A percentile compares a stretch with the other conserved stretches of the same genome.
Evolutionary conservation across 768 basidiomycete genomes (phyloP).

Genomic region (Auriscalpium vulgare): DNA sequence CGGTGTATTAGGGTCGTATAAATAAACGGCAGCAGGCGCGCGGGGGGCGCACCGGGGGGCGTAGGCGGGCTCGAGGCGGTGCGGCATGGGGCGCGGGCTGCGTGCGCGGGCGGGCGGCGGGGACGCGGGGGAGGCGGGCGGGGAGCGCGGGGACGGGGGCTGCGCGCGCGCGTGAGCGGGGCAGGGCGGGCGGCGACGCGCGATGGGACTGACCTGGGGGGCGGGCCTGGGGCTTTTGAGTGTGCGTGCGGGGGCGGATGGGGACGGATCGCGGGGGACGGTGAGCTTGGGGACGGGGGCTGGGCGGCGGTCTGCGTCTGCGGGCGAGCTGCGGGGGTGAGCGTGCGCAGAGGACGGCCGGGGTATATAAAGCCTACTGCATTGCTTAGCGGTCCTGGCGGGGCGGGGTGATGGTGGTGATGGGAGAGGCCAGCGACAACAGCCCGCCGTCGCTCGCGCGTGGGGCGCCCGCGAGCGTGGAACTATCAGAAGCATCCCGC

Average conservation of each 20-base stretch:
- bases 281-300: slow-evolving; percentile 3
- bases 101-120: background rate
- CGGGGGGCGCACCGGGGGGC: slow-evolving; percentile 19
- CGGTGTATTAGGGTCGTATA: background rate
- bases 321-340: too few species aligned
- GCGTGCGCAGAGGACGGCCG: too few species aligned
- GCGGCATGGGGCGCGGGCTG: slow-evolving; percentile 33
- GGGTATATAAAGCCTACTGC: slow-evolving; percentile 14
- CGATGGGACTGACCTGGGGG: background rate
- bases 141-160: background rate
- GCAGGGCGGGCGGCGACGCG: background rate
- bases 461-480: slow-evolving; percentile 14
- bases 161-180: background rate
- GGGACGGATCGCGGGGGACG: slow-evolving; percentile 5
- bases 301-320: too few species aligned
- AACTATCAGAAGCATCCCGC: slow-evolving; percentile 14
- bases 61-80: slow-evolving; percentile 35
- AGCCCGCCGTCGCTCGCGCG: slow-evolving; percentile 9
- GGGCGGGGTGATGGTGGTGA: slow-evolving; percentile 12
- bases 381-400: slow-evolving; percentile 10
- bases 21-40: slow-evolving; percentile 13
- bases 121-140: background rate
- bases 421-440: slow-evolving; percentile 7
- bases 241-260: slow-evolving; percentile 1
- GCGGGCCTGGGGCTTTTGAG: slow-evolving; percentile 2